Evolutionary conservation across 345 rosid genomes (phyloP).

Genomic region (Citrus trifoliata): DNA sequence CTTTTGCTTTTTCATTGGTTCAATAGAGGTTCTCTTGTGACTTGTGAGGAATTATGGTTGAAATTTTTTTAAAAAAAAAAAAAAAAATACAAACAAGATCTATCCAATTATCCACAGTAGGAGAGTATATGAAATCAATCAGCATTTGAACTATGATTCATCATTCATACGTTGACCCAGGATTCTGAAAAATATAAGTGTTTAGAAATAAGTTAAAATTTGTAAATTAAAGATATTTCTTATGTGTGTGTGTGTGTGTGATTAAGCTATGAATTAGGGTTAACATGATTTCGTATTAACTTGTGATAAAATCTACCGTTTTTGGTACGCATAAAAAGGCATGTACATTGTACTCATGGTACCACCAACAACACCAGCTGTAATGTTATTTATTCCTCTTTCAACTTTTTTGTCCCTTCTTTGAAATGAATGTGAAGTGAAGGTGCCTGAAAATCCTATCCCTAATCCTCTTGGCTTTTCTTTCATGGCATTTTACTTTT

Average conservation of each 20-base stretch:
- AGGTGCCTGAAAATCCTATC: background rate
- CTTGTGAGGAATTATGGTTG: too few species aligned
- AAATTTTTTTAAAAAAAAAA: fast-evolving
- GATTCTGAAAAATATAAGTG: too few species aligned
- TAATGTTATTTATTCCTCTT: background rate
- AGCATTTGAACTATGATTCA: too few species aligned
- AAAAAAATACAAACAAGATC: too few species aligned
- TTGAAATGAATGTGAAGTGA: slow-evolving; percentile 11
- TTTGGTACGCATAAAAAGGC: background rate
- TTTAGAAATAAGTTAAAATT: too few species aligned
- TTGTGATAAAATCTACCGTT: too few species aligned
- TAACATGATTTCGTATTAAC: too few species aligned
- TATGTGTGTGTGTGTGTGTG: background rate
- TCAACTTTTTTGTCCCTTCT: background rate
- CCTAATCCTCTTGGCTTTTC: background rate
- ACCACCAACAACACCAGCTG: background rate
- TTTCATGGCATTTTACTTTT: too few species aligned
- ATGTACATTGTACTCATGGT: background rate
- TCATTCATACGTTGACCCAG: too few species aligned
- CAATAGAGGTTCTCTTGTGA: background rate
- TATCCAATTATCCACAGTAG: too few species aligned
- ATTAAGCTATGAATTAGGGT: background rate
- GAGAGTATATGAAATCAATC: too few species aligned
- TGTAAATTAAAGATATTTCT: too few species aligned
- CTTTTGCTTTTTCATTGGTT: background rate